Base-by-base conservation (phyloP, 2,329 filamentous ascomycete species). In the Madurella fahalii region DNA sequence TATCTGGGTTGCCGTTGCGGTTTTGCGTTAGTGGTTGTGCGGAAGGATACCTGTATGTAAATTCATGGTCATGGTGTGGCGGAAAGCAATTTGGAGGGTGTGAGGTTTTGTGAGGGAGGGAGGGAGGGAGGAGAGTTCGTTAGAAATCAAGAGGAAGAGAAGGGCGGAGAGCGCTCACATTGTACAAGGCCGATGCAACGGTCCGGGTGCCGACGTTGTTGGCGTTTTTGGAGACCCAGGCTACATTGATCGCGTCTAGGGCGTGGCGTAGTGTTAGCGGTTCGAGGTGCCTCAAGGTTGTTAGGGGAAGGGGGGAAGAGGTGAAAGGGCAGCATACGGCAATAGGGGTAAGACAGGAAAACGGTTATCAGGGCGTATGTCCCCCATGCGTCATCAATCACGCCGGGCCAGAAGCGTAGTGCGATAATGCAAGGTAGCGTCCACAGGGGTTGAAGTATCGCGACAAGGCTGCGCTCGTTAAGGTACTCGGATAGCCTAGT, bases 131-230 rank as follows among this genome's bases (percentile, higher is more conserved):
- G 47, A 40, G 30, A 12, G 7, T 12, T 20, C 11, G 31, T 37
- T 37, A 9, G 9, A 11, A 4, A 15, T 37, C 13, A 37, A 25
- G 25, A 37, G 31, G 12, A 12, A 12, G 31, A 34, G 11, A 37
- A 4, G 9, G 9, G 11, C 34, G 11, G 25, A 25, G 25, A 25
- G 25, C 25, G 59, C 67, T 59, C 59, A 73, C 71, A 58, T 84
- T 85, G 65, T 85, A 85, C 8, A 83, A 61, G 0, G 80, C 82
- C 0, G 80, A 77, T 0, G 80, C 79, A 2, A 86, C 79, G 5
- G 82, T 78, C 5, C 83, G 69, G 2, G 81, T 82, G 18, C 81
- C 74, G 4, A 85, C 83, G 17, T 77, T 78, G 53, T 82, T 81
- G 0, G 80, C 76, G 60, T 86, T 86, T 52, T 77, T 75, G 3